Percentiles rank a stretch among this genome's conserved stretches.
Conservation (phyloP, 2,329 filamentous ascomycete genomes). For the Xylaria sp. region DNA sequence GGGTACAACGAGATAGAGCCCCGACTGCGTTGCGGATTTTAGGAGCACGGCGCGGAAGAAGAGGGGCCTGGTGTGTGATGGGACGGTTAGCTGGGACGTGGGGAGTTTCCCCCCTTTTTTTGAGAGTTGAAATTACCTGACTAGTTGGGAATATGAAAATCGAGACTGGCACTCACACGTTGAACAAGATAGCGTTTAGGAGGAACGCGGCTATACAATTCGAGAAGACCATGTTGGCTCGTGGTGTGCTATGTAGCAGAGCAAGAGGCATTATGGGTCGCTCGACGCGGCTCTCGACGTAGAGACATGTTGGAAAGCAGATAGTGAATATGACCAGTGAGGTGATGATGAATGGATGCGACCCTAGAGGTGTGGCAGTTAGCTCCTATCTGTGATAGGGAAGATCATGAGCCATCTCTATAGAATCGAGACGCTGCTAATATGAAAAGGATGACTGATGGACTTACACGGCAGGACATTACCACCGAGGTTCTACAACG, state of each 20-base stretch:
- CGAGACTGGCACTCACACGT: conserved; percentile 56
- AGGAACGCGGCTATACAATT: conserved; percentile 64
- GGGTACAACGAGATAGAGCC: conserved; percentile 75
- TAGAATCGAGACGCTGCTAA: background rate
- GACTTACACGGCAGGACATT: conserved; percentile 67
- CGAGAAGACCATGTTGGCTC: conserved; percentile 66
- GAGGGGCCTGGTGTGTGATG: conserved; percentile 62
- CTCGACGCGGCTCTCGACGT: conserved; percentile 59
- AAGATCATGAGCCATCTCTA: background rate
- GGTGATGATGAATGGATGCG: conserved; percentile 66
- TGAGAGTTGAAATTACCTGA: background rate
- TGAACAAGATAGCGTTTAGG: conserved; percentile 67
- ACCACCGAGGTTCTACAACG: conserved; percentile 66
- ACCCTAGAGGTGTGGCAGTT: conserved; percentile 53
- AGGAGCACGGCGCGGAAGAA: conserved; percentile 82
- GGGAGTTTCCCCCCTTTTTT: background rate
- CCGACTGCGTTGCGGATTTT: conserved; percentile 74
- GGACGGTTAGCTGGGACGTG: background rate
- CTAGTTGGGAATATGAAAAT: background rate
- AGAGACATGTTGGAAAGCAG: conserved; percentile 62
- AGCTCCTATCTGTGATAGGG: background rate
- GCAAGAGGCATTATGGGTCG: conserved; percentile 70
- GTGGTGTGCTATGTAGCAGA: conserved; percentile 61
- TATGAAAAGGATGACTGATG: background rate
- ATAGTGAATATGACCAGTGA: conserved; percentile 61